These are phyloP conservation scores for Chlamydomonas applanata DNA, from an alignment of 139 green algal genomes.

Conservation along the genomic window DNA sequence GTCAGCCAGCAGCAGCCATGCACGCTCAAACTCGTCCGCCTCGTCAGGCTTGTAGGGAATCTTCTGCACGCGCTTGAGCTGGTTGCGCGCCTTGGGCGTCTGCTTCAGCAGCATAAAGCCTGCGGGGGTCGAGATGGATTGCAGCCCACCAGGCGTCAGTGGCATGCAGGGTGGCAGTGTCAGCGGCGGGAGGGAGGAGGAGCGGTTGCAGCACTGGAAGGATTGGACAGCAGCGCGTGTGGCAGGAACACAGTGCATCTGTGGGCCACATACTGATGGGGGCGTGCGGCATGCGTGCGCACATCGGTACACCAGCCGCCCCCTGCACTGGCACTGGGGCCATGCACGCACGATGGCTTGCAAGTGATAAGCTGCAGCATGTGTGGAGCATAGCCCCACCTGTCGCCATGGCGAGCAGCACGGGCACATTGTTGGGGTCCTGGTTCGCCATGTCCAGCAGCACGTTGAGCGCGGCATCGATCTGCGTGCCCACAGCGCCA, in stretches of 20 bases:
- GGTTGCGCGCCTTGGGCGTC: constrained; percentile 70
- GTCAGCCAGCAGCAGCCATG: constrained; percentile 79
- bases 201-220: too few relatives aligned
- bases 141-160: too few relatives aligned
- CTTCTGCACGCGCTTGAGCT: constrained; percentile 69
- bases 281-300: too few relatives aligned
- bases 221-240: background rate
- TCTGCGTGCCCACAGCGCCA: too few relatives aligned
- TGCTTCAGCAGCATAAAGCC: constrained; percentile 79
- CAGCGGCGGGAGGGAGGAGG: too few relatives aligned
- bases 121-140: background rate
- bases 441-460: constrained; percentile 60
- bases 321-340: too few relatives aligned
- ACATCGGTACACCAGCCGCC: too few relatives aligned
- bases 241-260: background rate
- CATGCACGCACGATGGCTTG: background rate
- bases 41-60: constrained; percentile 71
- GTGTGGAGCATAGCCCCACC: background rate
- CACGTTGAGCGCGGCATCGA: constrained; percentile 27
- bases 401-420: constrained; percentile 72
- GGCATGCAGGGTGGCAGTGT: too few relatives aligned
- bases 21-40: constrained; percentile 73
- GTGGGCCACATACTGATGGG: background rate
- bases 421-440: constrained; percentile 67
- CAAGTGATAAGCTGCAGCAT: background rate